Evolutionary conservation across 2,329 filamentous ascomycete genomes (phyloP).

Genomic region (Sporothrix dimorphospora): DNA sequence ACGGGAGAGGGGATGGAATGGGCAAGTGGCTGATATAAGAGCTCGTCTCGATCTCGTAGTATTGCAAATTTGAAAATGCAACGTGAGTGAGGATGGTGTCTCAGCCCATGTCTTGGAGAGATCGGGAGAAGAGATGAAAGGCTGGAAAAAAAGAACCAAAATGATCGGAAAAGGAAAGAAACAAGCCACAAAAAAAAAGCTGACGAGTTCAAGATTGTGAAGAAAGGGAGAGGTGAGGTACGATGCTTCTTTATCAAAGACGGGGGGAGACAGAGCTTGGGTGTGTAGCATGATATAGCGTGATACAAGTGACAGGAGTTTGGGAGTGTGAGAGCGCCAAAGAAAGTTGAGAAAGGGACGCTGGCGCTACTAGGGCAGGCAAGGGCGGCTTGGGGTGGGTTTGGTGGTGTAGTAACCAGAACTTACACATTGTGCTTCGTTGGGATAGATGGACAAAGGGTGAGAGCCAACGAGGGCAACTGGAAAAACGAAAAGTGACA

Average conservation of each 20-base stretch:
- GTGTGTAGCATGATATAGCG: constrained; percentile 8
- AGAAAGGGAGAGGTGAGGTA: background rate
- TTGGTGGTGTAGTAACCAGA: background rate
- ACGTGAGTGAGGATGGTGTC: background rate
- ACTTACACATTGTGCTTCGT: constrained; percentile 20
- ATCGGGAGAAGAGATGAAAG: background rate
- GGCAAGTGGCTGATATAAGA: background rate
- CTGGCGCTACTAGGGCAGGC: background rate
- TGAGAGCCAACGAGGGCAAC: background rate
- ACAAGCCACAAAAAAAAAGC: background rate
- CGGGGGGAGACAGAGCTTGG: constrained; percentile 1
- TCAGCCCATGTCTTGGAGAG: constrained; percentile 22
- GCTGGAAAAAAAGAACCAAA: background rate
- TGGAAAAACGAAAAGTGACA: constrained; percentile 1
- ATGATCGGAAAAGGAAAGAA: background rate
- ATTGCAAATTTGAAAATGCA: background rate
- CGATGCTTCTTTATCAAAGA: constrained; percentile 16
- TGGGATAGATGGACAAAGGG: background rate
- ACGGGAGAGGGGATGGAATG: too few species aligned
- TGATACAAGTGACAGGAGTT: constrained; percentile 16
- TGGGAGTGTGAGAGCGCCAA: background rate
- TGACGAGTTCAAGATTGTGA: background rate
- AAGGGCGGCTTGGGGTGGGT: constrained; percentile 5
- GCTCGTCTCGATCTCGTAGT: background rate
- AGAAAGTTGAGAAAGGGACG: background rate